phyloP scores from a whole-genome alignment of 2,329 filamentous ascomycete species.

The Penicillium sp. region DNA sequence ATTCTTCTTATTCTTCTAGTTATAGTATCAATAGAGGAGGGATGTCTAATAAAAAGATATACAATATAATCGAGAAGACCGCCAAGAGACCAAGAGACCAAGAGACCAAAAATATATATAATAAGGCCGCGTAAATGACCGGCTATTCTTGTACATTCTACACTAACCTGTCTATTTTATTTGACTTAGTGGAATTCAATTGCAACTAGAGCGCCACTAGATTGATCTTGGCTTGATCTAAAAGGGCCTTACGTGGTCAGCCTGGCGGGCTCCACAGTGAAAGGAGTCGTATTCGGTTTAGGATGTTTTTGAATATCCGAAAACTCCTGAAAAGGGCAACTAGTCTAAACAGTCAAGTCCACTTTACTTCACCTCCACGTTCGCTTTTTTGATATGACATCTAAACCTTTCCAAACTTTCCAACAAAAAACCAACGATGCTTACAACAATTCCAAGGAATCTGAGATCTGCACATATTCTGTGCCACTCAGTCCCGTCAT shows the following conservation, averaged over 20 bases:
- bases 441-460: background rate
- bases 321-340: slow-evolving; percentile 1
- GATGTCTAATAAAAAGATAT: background rate
- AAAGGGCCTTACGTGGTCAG: slow-evolving; percentile 2
- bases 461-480: background rate
- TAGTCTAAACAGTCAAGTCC: background rate
- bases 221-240: slow-evolving; percentile 7
- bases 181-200: slow-evolving; percentile 1
- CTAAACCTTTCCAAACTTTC: background rate
- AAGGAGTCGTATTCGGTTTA: slow-evolving; percentile 4
- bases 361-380: background rate
- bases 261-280: slow-evolving; percentile 1
- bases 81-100: too few relatives aligned
- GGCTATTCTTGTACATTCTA: background rate
- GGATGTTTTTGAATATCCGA: background rate
- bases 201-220: slow-evolving; percentile 3
- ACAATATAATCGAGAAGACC: too few relatives aligned
- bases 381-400: background rate
- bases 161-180: background rate
- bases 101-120: too few relatives aligned
- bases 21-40: background rate
- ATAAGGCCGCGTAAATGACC: too few relatives aligned
- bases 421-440: background rate
- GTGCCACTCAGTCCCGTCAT: background rate
- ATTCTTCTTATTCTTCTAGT: background rate